These are phyloP conservation scores for Paraleonurus japonicus DNA, from an alignment of 257 asterid genomes.

Conservation along the genomic window DNA sequence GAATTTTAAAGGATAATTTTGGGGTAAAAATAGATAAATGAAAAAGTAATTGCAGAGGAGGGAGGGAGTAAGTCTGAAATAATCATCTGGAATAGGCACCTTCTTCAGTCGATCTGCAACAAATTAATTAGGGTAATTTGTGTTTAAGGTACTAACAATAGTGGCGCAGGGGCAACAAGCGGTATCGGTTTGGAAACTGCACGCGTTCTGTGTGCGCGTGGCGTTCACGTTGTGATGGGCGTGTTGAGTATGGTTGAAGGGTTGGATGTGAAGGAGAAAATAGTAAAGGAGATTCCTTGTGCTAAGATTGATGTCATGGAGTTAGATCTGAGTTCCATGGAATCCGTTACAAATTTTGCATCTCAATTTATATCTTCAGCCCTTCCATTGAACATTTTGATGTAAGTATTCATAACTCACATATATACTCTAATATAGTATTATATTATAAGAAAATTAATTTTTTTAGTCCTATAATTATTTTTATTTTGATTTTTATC, in stretches of 20 bases:
- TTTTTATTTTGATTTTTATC: too few species aligned
- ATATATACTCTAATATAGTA: too few species aligned
- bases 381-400: not conserved
- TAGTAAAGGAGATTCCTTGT: not conserved
- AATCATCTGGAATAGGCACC: too few species aligned
- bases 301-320: not conserved
- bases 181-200: constrained; percentile 9
- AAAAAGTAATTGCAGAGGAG: too few species aligned
- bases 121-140: too few species aligned
- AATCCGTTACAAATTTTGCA: not conserved
- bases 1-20: too few species aligned
- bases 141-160: too few species aligned
- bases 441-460: too few species aligned
- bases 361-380: not conserved
- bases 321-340: constrained; percentile 3
- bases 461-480: too few species aligned
- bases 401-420: not conserved
- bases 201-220: not conserved
- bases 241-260: not conserved
- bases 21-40: too few species aligned
- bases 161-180: constrained; percentile 1
- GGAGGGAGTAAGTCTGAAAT: too few species aligned
- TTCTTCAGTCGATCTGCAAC: too few species aligned
- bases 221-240: not conserved
- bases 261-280: not conserved